Percentiles rank a stretch among this genome's conserved stretches.
Conservation (phyloP, 2,329 filamentous ascomycete species). For the Harringtonia lauricola region DNA sequence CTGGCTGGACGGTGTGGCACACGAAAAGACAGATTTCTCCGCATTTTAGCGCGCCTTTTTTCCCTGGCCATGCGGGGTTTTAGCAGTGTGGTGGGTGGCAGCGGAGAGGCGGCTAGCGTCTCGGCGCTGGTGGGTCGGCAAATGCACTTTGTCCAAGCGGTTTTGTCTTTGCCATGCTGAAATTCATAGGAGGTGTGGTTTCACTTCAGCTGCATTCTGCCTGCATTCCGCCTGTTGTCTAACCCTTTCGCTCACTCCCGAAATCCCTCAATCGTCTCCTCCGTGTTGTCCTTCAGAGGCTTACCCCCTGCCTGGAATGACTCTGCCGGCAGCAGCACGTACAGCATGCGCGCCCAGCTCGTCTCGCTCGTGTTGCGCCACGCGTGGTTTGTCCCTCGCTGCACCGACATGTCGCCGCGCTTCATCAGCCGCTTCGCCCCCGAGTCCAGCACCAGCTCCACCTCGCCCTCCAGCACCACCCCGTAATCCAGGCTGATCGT, state of each 20-base stretch:
- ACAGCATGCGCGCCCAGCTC: constrained; percentile 32
- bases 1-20: no score
- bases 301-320: constrained; percentile 8
- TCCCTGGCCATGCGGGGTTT: no score
- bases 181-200: no score
- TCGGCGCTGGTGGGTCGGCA: no score
- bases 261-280: background rate
- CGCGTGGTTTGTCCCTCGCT: constrained; percentile 33
- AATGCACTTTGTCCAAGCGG: no score
- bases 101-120: no score
- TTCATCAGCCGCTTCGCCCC: constrained; percentile 27
- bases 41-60: no score
- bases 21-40: no score
- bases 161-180: no score
- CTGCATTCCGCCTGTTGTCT: background rate
- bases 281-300: constrained; percentile 23
- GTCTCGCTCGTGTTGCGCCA: constrained; percentile 29
- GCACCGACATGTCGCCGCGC: constrained; percentile 32
- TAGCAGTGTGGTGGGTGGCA: no score
- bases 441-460: constrained; percentile 32
- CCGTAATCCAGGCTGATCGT: constrained; percentile 18
- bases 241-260: no score
- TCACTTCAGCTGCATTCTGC: no score
- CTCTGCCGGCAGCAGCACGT: constrained; percentile 22
- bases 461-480: constrained; percentile 31